Evolutionary conservation across 345 rosid species (phyloP), one percentile per base, ranked within the genome.

Genomic region (Populus ilicifolia): DNA sequence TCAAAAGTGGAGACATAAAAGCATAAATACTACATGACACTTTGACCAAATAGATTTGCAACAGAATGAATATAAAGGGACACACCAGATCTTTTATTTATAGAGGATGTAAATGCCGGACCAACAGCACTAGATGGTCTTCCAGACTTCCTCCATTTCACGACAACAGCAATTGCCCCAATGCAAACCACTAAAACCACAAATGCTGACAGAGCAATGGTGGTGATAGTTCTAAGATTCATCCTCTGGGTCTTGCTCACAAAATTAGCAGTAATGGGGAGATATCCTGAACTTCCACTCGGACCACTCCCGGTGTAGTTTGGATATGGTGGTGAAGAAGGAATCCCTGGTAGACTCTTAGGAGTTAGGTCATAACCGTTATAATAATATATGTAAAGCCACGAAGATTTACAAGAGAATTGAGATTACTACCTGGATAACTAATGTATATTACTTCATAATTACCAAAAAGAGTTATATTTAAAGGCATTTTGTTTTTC

Each of bases 41-140:
- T 20, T 29, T 17, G 6, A 8, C 44, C 59, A 23, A 6, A 70
- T 2, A 39, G n/a, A 41, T 30, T 38, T 75, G 5, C 2, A 20
- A 67, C 38, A n/a, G 8, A 35, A 27, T 7, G 23, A 72, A 61
- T 29, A 63, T 1, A 14, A 56, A 39, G 67, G 68, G 67, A 27
- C 38, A 8, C 76, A 96, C 99, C 99, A 68, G 90, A 89, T 89
- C 89, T 87, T 89, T 96, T 94, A 88, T 96, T 89, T 69, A 90
- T 83, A 29, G 97, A 87, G 65, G 91, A 86, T 62, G 88, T 72
- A 80, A 90, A 87, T 63, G 86, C 82, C 10, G 97, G 98, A 83
- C 95, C 94, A 78, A 91, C 92, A 74, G 97, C 97, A 86, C 81
- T 91, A n/a, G 97, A 94, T 66, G 92, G 90, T 85, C 88, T 91